Base-by-base conservation (phyloP, 1,139 yeast species). In the Nadsonia commutata region DNA sequence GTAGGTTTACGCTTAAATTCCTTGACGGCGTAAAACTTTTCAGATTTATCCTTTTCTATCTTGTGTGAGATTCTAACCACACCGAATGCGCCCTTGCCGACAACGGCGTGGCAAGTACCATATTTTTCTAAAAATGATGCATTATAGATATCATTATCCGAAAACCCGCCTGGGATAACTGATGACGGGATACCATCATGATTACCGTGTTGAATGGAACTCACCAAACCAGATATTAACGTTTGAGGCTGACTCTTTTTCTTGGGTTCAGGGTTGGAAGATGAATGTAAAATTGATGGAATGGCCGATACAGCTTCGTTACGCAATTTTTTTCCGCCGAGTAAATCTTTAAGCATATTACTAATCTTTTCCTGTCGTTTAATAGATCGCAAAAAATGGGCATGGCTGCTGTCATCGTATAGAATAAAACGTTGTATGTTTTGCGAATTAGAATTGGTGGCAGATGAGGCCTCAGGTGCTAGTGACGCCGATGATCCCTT, bases 81-180 rank as follows among this genome's bases (percentile, higher is more conserved):
- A 20, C 96, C 96, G 62, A 80, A 86, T 0, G 94, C 76, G 20
- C 95, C 95, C 45, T 76, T 73, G 16, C 95, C 96, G 44, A 86
- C 73, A 20, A 84, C 76, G 49, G 80, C 86, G 55, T 76, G 83
- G 51, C 88, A 79, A 41, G 73, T 68, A 22, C 95, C 95, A 57
- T 85, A 85, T 53, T 83, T 74, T 46, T 80, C 80, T 20, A 68
- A 68, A 53, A 78, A 68, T 16, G 74, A 59, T 42, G 54, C 49
- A 3, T 41, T 17, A 43, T 44, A 18, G 45, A 39, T 20, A 45
- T 47, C 51, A 33, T 44, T 44, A 39, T 48, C 42, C 40, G 61
- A 57, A 37, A 31, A 18, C 20, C 41, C 39, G 23, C 39, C 38
- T 33, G 42, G 23, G 7, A 36, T 21, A 18, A 19, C 31, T 31